Evolutionary conservation across 805 yeast genomes (phyloP).

Genomic region (Ogataea neopini): DNA sequence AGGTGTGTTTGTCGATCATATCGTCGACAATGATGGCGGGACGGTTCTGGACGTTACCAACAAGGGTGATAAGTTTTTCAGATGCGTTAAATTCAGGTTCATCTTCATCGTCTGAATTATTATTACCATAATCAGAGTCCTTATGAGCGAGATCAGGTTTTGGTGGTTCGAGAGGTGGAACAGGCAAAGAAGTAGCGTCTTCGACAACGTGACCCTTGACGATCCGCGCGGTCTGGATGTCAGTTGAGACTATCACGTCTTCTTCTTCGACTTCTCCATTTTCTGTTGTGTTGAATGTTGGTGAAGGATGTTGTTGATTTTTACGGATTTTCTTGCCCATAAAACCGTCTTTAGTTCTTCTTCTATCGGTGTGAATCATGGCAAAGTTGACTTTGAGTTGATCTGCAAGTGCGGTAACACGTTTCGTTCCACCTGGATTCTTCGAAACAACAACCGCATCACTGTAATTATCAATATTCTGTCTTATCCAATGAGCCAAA

Average conservation of each 20-base stretch:
- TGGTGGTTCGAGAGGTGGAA: slow-evolving; percentile 10
- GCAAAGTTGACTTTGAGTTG: slow-evolving; percentile 94
- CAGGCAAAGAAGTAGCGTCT: slow-evolving; percentile 45
- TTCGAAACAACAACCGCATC: slow-evolving; percentile 97
- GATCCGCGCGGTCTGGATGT: slow-evolving; percentile 92
- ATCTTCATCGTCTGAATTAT: slow-evolving; percentile 87
- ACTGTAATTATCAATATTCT: slow-evolving; percentile 80
- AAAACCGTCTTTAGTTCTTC: slow-evolving; percentile 74
- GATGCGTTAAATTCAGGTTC: slow-evolving; percentile 59
- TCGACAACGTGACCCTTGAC: slow-evolving; percentile 97
- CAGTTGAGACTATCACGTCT: slow-evolving; percentile 69
- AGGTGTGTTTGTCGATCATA: slow-evolving; percentile 93
- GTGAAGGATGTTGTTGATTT: slow-evolving; percentile 31
- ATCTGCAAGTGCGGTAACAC: slow-evolving; percentile 98
- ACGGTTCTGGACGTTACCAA: slow-evolving; percentile 90
- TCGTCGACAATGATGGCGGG: slow-evolving; percentile 95
- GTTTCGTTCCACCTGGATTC: slow-evolving; percentile 98
- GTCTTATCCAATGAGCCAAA: slow-evolving; percentile 92
- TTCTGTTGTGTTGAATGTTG: slow-evolving; percentile 34
- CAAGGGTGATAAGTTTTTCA: slow-evolving; percentile 92
- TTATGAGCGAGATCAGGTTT: slow-evolving; percentile 25
- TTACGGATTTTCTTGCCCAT: slow-evolving; percentile 47
- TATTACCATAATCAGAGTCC: slow-evolving; percentile 58
- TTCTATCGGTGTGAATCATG: slow-evolving; percentile 97
- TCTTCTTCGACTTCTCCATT: slow-evolving; percentile 60